Base-by-base conservation (phyloP, 768 basidiomycete genomes). In the Amanita thiersii region DNA sequence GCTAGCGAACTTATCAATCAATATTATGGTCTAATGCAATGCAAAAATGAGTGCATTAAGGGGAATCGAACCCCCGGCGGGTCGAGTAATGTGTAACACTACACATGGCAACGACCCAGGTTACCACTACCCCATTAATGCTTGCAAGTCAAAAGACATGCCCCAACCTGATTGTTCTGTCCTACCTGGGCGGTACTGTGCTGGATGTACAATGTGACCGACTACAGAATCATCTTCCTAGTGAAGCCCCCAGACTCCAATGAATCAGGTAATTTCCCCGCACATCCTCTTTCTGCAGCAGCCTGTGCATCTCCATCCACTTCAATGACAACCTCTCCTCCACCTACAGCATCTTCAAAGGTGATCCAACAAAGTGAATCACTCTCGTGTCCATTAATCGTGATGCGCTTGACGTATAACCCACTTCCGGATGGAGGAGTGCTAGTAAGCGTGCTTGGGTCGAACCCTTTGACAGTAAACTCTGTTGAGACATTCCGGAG, bases 1-100 rank as follows among this genome's bases (percentile, higher is more conserved):
- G 14, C 3, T 34, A 15, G 32, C 7, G 26, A n/a, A 28, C n/a
- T n/a, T 28, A 7, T 7, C 7, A n/a, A 7, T 7, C 15, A 15
- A 20, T 24, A 15, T 7, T 5, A 17, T 34, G 15, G 19, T 30
- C 12, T 8, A 4, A 2, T 9, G 11, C 17, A 12, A 18, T 5
- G 14, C 7, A 3, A 42, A 36, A 43, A 36, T 15, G 9, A 23
- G 8, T 81, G 80, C 80, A 82, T 82, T 79, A 82, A 82, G 79
- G 81, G 79, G 81, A 82, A 83, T 83, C 78, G 79, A 83, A 83
- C 81, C 79, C 80, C 79, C 81, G 81, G 81, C 81, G 81, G 81
- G 78, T 82, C 81, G 79, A 77, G 17, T n/a, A n/a, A n/a, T n/a
- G n/a, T n/a, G n/a, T n/a, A n/a, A n/a, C 12, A 36, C 6, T 25